These are phyloP conservation scores for Citrus sp. DNA, from an alignment of 345 rosid species.

Conservation along the genomic window DNA sequence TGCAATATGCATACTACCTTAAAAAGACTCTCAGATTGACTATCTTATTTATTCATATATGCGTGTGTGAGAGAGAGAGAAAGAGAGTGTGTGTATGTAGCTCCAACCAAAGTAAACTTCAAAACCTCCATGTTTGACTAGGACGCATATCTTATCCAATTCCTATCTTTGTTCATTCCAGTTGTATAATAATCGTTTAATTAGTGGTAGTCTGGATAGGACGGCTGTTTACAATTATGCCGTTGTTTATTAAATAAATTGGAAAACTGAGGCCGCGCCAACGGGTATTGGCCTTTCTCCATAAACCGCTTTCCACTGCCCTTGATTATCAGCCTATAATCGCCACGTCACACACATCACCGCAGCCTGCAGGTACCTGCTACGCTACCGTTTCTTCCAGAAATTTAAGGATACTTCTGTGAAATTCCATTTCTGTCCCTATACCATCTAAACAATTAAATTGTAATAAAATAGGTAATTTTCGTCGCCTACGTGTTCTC, in stretches of 20 bases:
- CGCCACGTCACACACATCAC: conserved; percentile 7
- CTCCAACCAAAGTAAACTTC: not conserved
- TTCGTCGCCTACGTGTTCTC: no score
- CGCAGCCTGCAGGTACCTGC: no score
- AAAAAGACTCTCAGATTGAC: no score
- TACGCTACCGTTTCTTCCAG: not conserved
- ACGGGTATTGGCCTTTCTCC: not conserved
- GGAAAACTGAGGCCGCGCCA: conserved; percentile 12
- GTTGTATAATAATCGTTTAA: not conserved
- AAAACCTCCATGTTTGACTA: not conserved
- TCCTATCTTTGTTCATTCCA: not conserved
- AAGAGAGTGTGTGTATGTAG: no score
- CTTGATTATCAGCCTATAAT: no score
- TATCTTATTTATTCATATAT: no score
- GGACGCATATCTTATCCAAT: not conserved
- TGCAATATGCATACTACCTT: no score
- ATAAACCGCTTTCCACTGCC: not conserved
- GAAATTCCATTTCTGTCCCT: not conserved
- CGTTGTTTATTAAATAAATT: not conserved
- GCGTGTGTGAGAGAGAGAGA: no score
- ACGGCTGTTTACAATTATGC: not conserved
- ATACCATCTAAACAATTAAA: no score
- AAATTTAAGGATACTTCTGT: not conserved
- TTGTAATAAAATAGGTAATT: no score
- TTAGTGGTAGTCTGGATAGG: not conserved